Evolutionary conservation across 768 basidiomycete species (phyloP).

Genomic region (Russula foetens): DNA sequence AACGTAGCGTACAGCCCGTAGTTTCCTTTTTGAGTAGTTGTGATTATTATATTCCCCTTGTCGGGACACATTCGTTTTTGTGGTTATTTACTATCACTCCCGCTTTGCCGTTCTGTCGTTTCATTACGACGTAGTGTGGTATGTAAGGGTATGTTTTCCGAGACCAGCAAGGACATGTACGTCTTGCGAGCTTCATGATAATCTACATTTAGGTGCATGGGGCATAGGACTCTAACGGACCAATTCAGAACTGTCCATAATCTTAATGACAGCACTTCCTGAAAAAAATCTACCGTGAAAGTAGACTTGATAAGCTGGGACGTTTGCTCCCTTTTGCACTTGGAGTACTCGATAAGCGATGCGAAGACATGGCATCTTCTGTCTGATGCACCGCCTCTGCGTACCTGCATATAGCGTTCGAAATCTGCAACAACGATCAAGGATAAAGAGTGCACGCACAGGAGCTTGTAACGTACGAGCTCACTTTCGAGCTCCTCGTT

Average conservation of each 20-base stretch:
- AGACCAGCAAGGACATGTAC: neutral
- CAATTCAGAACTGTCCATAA: neutral
- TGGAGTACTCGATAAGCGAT: conserved; percentile 29
- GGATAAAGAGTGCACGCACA: conserved; percentile 46
- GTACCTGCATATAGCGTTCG: conserved; percentile 30
- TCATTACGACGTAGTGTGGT: neutral
- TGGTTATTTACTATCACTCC: neutral
- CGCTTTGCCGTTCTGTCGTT: neutral
- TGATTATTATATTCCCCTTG: neutral
- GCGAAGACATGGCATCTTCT: conserved; percentile 41
- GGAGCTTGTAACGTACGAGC: conserved; percentile 86
- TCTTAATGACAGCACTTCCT: neutral
- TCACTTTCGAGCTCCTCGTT: conserved; percentile 93
- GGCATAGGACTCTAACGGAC: neutral
- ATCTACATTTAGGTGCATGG: neutral
- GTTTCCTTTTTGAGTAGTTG: neutral
- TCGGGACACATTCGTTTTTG: neutral
- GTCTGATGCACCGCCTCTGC: conserved; percentile 47
- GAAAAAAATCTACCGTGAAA: conserved; percentile 11
- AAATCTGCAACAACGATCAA: neutral
- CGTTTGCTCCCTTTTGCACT: conserved; percentile 25
- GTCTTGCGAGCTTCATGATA: neutral
- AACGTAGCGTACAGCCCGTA: neutral
- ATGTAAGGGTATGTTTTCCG: neutral
- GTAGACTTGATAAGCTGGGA: conserved; percentile 17